Evolutionary conservation across 1,284 basidiomycete genomes (phyloP), one percentile per base, ranked within the genome.

Genomic region (Leccinum subrobustum): DNA sequence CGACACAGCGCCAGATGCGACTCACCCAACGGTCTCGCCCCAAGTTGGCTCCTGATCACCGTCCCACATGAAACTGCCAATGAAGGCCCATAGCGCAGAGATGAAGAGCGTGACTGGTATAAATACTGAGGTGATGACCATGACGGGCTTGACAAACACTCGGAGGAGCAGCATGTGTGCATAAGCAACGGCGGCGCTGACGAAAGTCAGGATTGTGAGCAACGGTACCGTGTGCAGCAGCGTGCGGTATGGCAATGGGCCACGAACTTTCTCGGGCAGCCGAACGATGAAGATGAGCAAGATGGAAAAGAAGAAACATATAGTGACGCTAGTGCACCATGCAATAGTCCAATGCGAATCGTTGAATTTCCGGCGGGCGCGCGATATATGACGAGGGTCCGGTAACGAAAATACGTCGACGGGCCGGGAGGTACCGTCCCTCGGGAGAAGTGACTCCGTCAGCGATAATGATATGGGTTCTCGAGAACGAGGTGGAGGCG

Each of bases 51-150:
- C 86, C 31, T 79, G 77, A 60, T 85, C 82, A 12, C 80, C 84
- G 63, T 90, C 87, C 79, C 89, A 90, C 81, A 95, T 91, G 68
- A 96, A 96, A 70, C 92, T 94, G 31, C 92, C 95, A 7, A 89
- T 83, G 67, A 96, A 92, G 1, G 93, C 92, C 89, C 93, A 95
- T 59, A 93, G 75, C 16, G 93, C 88, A 55, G 90, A 93, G 52
- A 94, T 78, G 67, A 92, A 85, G 31, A 96, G 79, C 0, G 90
- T 89, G 50, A 87, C 84, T 14, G 95, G 94, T 33, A 95, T 86
- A 66, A 89, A 88, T 23, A 92, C 81, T 1, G 88, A 88, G 0
- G 93, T 95, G 3, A 83, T 85, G 23, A 92, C 76, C 75, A 96
- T 87, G 35, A 94, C 92, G 20, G 93, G 91, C 60, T 88, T 85